Evolutionary conservation across 148 eudicot species (phyloP).

Genomic region (Salicornia ramosissima): DNA sequence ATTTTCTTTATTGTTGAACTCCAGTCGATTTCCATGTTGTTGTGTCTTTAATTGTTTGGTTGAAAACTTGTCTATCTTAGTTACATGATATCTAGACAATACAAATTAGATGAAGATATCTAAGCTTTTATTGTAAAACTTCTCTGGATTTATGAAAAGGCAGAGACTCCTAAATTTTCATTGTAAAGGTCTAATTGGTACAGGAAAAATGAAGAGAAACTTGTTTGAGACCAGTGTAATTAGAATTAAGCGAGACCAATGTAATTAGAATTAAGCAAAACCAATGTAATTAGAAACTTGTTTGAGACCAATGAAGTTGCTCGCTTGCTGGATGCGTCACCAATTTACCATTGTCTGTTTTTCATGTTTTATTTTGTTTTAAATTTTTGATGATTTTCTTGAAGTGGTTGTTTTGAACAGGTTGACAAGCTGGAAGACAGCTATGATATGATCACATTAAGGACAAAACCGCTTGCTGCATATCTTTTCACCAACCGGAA

Average conservation of each 20-base stretch:
- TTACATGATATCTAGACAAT: background rate
- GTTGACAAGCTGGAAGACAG: slow-evolving; percentile 53
- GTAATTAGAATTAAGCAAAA: background rate
- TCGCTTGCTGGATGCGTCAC: background rate
- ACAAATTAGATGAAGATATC: background rate
- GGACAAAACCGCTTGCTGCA: slow-evolving; percentile 62
- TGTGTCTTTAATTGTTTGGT: background rate
- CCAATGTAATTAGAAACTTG: background rate
- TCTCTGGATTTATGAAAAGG: background rate
- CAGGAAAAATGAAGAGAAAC: background rate
- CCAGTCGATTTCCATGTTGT: background rate
- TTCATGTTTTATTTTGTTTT: background rate
- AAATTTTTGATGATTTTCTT: background rate
- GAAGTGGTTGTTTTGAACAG: slow-evolving; percentile 20
- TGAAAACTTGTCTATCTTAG: background rate
- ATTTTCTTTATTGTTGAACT: background rate
- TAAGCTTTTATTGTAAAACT: background rate
- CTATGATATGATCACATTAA: slow-evolving; percentile 39
- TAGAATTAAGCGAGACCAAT: background rate
- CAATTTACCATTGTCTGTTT: no score
- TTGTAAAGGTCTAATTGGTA: background rate
- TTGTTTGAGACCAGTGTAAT: background rate
- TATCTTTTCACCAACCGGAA: slow-evolving; percentile 49
- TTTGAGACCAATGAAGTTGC: background rate
- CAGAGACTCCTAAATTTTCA: background rate